Percentiles rank a stretch among this genome's conserved stretches.
Conservation (phyloP, 352 stramenopile species). For the Phytophthora pseudosyringae region DNA sequence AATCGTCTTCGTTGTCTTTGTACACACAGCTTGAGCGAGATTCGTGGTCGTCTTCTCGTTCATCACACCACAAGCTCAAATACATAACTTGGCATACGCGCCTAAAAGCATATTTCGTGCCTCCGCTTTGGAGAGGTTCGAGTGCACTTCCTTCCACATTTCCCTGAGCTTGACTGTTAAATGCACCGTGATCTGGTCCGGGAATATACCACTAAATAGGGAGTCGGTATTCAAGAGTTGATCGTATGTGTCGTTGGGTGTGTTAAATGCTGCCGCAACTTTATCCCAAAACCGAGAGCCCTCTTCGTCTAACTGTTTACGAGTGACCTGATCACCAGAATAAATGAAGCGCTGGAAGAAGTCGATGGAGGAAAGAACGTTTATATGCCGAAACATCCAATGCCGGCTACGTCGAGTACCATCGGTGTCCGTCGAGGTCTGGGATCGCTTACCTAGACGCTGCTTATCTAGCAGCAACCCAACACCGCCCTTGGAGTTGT, state of each 20-base stretch:
- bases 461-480: background rate
- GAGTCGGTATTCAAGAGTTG: background rate
- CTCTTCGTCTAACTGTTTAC: slow-evolving; percentile 3
- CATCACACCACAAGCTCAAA: background rate
- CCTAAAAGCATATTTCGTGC: background rate
- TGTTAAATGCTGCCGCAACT: background rate
- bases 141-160: slow-evolving; percentile 3
- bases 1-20: background rate
- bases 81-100: background rate
- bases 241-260: background rate
- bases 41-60: background rate
- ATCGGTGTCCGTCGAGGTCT: background rate
- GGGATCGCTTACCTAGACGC: background rate
- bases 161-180: background rate
- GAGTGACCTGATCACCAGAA: slow-evolving; percentile 4
- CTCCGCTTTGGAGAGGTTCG: background rate
- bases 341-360: slow-evolving; percentile 13
- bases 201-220: background rate
- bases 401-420: background rate
- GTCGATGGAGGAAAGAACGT: background rate
- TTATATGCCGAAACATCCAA: slow-evolving; percentile 9
- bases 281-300: background rate
- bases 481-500: background rate
- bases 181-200: background rate
- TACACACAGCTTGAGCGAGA: background rate